phyloP scores from a whole-genome alignment of 495 filamentous ascomycete species.

The Penicillium samsonianum region DNA sequence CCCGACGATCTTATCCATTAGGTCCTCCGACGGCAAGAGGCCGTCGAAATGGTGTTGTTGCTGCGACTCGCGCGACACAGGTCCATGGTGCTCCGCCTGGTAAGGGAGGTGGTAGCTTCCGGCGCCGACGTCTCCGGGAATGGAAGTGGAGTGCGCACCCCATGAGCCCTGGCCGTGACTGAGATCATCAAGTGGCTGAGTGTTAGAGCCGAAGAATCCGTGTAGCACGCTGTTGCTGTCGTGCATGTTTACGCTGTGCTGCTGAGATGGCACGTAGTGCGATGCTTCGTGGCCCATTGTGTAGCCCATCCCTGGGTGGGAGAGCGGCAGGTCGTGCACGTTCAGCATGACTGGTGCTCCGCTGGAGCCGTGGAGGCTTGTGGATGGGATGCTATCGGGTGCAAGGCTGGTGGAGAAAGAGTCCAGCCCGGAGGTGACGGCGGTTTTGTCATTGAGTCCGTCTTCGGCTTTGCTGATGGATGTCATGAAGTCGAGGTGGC shows the following conservation, averaged over 20 bases:
- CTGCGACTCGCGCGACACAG: constrained; percentile 41
- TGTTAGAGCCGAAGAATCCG: constrained; percentile 34
- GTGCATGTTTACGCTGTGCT: constrained; percentile 34
- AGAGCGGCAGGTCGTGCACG: constrained; percentile 44
- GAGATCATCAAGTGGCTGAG: constrained; percentile 43
- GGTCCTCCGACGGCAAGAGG: constrained; percentile 40
- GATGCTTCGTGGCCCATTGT: constrained; percentile 33
- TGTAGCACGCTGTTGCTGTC: constrained; percentile 42
- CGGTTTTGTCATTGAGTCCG: constrained; percentile 40
- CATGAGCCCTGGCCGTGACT: constrained; percentile 39
- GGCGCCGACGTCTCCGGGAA: constrained; percentile 35
- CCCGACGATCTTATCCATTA: constrained; percentile 46
- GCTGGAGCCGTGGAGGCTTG: constrained; percentile 32
- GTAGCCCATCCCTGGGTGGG: constrained; percentile 39
- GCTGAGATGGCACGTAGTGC: constrained; percentile 42
- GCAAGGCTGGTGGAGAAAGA: constrained; percentile 38
- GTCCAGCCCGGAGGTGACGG: constrained; percentile 45
- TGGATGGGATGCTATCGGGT: constrained; percentile 37
- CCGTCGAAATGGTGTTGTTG: constrained; percentile 40
- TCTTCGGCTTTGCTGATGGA: constrained; percentile 44
- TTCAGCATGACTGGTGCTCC: constrained; percentile 42
- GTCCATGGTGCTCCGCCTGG: constrained; percentile 35
- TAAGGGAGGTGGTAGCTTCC: constrained; percentile 41
- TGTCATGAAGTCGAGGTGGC: constrained; percentile 40
- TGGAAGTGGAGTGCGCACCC: constrained; percentile 36